Conservation (phyloP, 2,329 filamentous ascomycete genomes). For the Diatrype stigma region DNA sequence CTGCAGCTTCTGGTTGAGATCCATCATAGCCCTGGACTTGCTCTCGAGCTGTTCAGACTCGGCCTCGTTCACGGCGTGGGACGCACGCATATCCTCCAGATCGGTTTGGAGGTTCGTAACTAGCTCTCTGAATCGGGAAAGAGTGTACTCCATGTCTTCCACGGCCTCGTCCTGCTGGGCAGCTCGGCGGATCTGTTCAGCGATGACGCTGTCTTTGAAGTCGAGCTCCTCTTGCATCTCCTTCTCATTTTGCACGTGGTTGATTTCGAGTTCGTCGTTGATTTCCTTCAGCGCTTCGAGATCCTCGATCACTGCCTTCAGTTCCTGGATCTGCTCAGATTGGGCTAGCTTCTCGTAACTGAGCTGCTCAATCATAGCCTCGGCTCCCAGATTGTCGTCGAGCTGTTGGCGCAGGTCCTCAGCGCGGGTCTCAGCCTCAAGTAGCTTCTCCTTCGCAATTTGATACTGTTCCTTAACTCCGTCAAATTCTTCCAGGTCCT, state of each 20-base stretch:
- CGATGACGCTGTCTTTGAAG: conserved; percentile 76
- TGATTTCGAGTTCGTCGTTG: conserved; percentile 89
- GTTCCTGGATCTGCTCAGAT: conserved; percentile 76
- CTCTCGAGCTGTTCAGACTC: conserved; percentile 88
- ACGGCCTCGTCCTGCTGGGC: conserved; percentile 74
- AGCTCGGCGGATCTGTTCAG: conserved; percentile 72
- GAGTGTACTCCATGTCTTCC: conserved; percentile 85
- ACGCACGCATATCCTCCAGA: conserved; percentile 86
- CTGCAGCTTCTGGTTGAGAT: conserved; percentile 91
- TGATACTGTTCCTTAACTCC: conserved; percentile 66
- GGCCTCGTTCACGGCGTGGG: conserved; percentile 85
- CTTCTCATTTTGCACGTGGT: conserved; percentile 88
- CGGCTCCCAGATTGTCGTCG: conserved; percentile 80
- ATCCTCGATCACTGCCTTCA: conserved; percentile 78
- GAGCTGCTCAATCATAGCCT: conserved; percentile 91
- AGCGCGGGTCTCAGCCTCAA: conserved; percentile 67
- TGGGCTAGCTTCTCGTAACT: conserved; percentile 83
- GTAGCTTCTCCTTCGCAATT: conserved; percentile 66
- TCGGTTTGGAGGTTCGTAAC: conserved; percentile 82
- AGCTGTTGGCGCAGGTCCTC: conserved; percentile 88
- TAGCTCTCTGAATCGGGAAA: conserved; percentile 83
- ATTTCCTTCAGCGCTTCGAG: conserved; percentile 87
- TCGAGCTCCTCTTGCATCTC: conserved; percentile 93
- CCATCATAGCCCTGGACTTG: conserved; percentile 90
- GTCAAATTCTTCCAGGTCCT: conserved; percentile 66